Percentiles rank a stretch among this genome's conserved stretches.
Evolutionary conservation across 441 rosid genomes (phyloP).

Genomic region (Bocquillonia castaneifolia): DNA sequence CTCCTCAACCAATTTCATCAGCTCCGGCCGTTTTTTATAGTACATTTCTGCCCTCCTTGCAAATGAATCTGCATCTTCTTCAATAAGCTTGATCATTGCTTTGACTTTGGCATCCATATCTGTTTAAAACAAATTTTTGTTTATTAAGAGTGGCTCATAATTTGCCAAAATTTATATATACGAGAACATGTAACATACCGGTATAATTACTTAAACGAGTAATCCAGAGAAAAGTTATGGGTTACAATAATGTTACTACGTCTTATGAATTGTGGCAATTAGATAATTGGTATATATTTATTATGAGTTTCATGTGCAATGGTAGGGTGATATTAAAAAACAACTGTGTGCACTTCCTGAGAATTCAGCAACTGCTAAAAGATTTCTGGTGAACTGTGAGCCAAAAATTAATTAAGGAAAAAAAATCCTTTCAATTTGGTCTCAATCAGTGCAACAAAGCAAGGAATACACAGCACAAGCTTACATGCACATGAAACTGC

Average conservation of each 20-base stretch:
- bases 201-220: not conserved
- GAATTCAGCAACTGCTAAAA: not conserved
- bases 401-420: not conserved
- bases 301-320: too few species aligned
- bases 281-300: too few species aligned
- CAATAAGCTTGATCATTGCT: conserved; percentile 94
- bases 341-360: not conserved
- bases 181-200: not conserved
- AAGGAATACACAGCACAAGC: not conserved
- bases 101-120: conserved; percentile 97
- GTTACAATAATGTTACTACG: too few species aligned
- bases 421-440: not conserved
- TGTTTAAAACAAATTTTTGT: conserved; percentile 18
- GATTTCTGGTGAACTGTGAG: not conserved
- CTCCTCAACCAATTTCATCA: conserved; percentile 96
- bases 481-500: too few species aligned
- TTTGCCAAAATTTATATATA: not conserved
- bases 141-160: not conserved
- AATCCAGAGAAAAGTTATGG: not conserved
- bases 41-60: conserved; percentile 99
- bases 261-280: not conserved
- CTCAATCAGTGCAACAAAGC: not conserved
- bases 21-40: conserved; percentile 92
- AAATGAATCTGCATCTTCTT: conserved; percentile 98
- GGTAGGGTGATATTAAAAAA: too few species aligned